Base-by-base conservation (phyloP, 345 rosid species). In the Rhodomyrtus tomentosa region DNA sequence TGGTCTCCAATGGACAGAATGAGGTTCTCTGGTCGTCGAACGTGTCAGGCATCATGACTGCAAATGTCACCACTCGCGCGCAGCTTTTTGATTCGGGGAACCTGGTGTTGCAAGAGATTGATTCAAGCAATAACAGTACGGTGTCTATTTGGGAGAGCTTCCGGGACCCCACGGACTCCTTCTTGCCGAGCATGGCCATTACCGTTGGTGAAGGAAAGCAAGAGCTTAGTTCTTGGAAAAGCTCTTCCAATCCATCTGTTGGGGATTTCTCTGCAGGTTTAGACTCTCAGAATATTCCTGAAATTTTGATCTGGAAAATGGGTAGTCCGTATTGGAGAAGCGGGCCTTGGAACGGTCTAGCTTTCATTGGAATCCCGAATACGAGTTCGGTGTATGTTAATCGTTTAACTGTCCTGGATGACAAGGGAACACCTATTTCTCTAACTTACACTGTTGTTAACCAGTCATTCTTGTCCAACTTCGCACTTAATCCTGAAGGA, bases 71-170 rank as follows among this genome's bases (percentile, higher is more conserved):
- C 76, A 29, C 82, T 82, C 87, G 80, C 73, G 91, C 89, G 16
- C 85, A 84, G 88, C 89, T 95, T 27, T 36, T 83, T 59, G 91
- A 93, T 51, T 55, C 87, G 2, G 96, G 98, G 76, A 92, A 93
- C 83, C 91, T 95, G 52, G 85, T 82, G n/a, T 48, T 95, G 87
- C 76, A 90, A 87, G 40, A 55, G 6, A 52, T 56, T 3, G 27
- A 54, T 36, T 11, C 73, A 1, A 24, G 72, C 10, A 29, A 18
- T 24, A 79, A 45, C 53, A 52, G 18, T 18, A 84, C 48, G 25
- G 88, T 88, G 81, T 83, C 21, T 7, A 11, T 87, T 2, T 93
- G 95, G 98, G 90, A 95, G 85, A 95, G 95, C 81, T 93, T 93
- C 45, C 83, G 88, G 74, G 76, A 92, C 16, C 91, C 91, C 42